These are phyloP conservation scores for Davidsoniella eucalypti DNA, from an alignment of 2,329 filamentous ascomycete species.

Conservation along the genomic window DNA sequence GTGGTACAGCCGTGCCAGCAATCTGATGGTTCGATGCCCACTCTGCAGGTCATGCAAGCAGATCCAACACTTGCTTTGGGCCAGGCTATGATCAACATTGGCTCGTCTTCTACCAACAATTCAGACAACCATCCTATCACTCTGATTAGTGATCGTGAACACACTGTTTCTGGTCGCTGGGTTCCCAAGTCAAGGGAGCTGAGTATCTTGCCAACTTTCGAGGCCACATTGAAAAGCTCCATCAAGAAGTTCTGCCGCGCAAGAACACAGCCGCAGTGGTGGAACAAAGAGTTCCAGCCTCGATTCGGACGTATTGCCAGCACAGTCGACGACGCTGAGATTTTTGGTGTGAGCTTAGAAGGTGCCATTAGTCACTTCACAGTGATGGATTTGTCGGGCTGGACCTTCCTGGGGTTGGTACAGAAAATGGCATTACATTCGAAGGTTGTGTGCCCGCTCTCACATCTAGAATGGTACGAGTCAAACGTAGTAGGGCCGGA, in stretches of 20 bases:
- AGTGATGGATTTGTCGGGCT: slow-evolving; percentile 43
- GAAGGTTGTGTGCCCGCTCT: slow-evolving; percentile 8
- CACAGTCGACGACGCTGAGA: slow-evolving; percentile 29
- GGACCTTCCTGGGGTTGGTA: slow-evolving; percentile 55
- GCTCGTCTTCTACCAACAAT: slow-evolving; percentile 17
- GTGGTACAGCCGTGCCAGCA: slow-evolving; percentile 18
- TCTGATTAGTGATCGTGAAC: slow-evolving; percentile 31
- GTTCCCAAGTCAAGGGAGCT: slow-evolving; percentile 26
- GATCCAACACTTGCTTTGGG: slow-evolving; percentile 4
- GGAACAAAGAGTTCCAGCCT: slow-evolving; percentile 19
- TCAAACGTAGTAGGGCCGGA: not conserved
- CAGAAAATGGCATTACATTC: slow-evolving; percentile 44
- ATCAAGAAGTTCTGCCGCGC: slow-evolving; percentile 39
- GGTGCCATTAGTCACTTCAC: slow-evolving; percentile 56
- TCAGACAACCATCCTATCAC: slow-evolving; percentile 24
- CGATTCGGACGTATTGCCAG: slow-evolving; percentile 28
- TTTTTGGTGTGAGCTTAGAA: slow-evolving; percentile 51
- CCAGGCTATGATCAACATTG: slow-evolving; percentile 30
- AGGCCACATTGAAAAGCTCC: slow-evolving; percentile 37
- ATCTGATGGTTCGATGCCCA: not conserved
- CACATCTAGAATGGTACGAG: not conserved
- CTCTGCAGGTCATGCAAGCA: slow-evolving; percentile 1
- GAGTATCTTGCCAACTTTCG: slow-evolving; percentile 34
- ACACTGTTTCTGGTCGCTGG: slow-evolving; percentile 34
- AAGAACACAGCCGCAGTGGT: slow-evolving; percentile 37